Evolutionary conservation across 164 flowering plant species (phyloP).

Genomic region (Liriodendron chinense): DNA sequence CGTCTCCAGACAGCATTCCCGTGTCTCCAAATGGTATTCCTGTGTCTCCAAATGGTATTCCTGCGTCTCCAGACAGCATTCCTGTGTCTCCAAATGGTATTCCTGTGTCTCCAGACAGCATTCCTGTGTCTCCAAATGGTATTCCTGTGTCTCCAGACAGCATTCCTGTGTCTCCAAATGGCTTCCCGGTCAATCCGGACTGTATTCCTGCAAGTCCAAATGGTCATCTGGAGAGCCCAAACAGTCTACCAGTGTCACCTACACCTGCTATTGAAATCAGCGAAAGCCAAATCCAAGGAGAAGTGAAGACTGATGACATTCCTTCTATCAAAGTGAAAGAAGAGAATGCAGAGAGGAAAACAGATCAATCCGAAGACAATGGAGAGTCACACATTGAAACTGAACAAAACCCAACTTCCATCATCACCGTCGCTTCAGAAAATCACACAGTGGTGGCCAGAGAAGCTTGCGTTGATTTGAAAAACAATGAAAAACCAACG

Average conservation of each 20-base stretch:
- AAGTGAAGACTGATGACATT: conserved; percentile 11
- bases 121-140: conserved; percentile 35
- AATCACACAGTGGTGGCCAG: conserved; percentile 13
- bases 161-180: conserved; percentile 11
- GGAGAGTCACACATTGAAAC: conserved; percentile 15
- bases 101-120: conserved; percentile 50
- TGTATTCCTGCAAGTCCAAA: conserved; percentile 14
- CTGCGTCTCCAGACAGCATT: conserved; percentile 33
- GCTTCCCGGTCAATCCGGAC: too few species aligned
- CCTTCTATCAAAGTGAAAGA: conserved; percentile 12
- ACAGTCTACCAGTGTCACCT: conserved; percentile 34
- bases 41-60: conserved; percentile 24
- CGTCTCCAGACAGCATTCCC: conserved; percentile 34
- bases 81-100: conserved; percentile 46
- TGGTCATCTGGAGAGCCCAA: conserved; percentile 36
- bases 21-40: background rate
- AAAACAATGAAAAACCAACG: conserved; percentile 31
- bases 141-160: conserved; percentile 35
- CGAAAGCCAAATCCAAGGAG: conserved; percentile 27
- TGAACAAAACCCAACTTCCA: conserved; percentile 28
- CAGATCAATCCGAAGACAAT: conserved; percentile 21
- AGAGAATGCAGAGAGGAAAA: conserved; percentile 17
- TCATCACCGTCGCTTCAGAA: conserved; percentile 1
- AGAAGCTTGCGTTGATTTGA: conserved; percentile 21
- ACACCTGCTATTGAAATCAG: conserved; percentile 26